Evolutionary conservation across 768 basidiomycete species (phyloP), one percentile per base, ranked within the genome.

Genomic region (Suillus bovinus): DNA sequence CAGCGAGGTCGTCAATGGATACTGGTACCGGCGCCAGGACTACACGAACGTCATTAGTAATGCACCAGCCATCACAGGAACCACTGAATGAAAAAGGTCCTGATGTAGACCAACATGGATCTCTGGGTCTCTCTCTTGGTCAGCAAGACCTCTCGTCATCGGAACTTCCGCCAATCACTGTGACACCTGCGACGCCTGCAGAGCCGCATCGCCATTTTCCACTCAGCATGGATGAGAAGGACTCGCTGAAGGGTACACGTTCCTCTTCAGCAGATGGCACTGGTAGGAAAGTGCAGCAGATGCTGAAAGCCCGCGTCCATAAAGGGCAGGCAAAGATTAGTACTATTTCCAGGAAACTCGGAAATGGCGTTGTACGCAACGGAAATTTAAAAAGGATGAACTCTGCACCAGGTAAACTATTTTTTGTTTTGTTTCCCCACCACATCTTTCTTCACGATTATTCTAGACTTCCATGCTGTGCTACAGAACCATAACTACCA

Each of bases 331-430:
- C 80, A 7, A 82, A 86, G 57, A 90, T 94, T 47, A 85, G 85
- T 31, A 90, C 89, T 20, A 90, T 92, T 57, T 90, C 90, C 36
- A 85, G 82, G 71, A 91, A 86, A 71, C 87, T 93, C 42, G 90
- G 90, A 8, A 82, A 85, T 67, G 88, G 88, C 7, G 88, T 90
- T 22, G 82, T 79, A 17, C 79, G 80, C 67, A 84, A 82, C 64
- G 81, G 84, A 39, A 68, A 69, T 50, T 68, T 91, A 60, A 84
- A 84, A 67, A 81, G 89, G 62, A 75, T 87, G 14, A 86, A 69
- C 63, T 91, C 91, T 4, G 84, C 89, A 8, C 90, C 91, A 64
- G 86, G 91, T 91, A 67, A 33, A 17, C 78, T 73, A 14, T 57
- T 52, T 29, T 60, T 57, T 44, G 22, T 34, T 49, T 22, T 20